Base-by-base conservation (phyloP, 2,329 filamentous ascomycete species). In the Fusarium sp. region DNA sequence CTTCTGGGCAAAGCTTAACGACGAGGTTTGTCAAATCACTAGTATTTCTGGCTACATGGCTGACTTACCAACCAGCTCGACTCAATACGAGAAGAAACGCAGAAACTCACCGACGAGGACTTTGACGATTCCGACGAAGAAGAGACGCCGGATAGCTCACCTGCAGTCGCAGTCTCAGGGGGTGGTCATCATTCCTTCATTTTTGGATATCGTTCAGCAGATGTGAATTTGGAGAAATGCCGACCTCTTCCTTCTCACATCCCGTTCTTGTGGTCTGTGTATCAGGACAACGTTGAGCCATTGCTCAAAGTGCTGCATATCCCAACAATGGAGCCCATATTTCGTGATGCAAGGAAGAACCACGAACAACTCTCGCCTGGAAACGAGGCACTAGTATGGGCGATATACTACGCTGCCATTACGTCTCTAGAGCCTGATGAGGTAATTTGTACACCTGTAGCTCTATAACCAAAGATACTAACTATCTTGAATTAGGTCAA, bases 1-100 rank as follows among this genome's bases (percentile, higher is more conserved):
- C 8, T 93, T 94, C 74, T 94, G 91, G 91, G 88, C 91, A 20
- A 92, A 88, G 66, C 83, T 95, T 52, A 92, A 90, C 63, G 92
- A 93, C 54, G 91, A 94, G 84, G 90, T 91, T 78, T 56, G 81
- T 71, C 48, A 49, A 31, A 38, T 20, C 44, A 15, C 33, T 8
- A 38, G 17, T 3, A 4, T 51, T 38, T 20, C 10, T 8, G 17
- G 6, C 11, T 38, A 14, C 18, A 17, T 66, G 26, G 53, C 67
- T 70, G 18, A 74, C 49, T 45, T 38, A 22, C 24, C 3, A 34
- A 13, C 33, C 57, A 81, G 79, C 75, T 81, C 49, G 77, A 80
- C 55, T 75, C 78, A 6, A 80, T 88, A 38, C 84, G 85, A 8
- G 79, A 82, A 53, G 85, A 87, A 53, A 86, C 85, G 1, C 80